Percentiles rank a stretch among this genome's conserved stretches.
Evolutionary conservation across 441 rosid genomes (phyloP).

Genomic region (Capsella rubella): DNA sequence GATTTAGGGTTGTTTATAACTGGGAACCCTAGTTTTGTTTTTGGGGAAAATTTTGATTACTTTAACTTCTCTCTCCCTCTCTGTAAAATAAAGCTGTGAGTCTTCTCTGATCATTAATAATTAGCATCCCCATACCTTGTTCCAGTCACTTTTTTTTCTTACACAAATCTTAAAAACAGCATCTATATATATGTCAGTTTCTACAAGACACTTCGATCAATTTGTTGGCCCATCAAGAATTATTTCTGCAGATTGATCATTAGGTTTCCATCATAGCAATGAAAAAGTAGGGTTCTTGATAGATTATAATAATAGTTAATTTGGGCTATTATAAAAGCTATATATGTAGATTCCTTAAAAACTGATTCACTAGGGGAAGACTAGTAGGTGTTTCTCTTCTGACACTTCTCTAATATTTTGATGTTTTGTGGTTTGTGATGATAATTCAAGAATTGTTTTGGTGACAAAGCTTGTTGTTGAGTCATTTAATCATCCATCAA

Average conservation of each 20-base stretch:
- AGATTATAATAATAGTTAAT: neutral
- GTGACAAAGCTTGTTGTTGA: slow-evolving; percentile 31
- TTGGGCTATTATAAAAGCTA: slow-evolving; percentile 12
- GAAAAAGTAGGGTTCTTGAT: slow-evolving; percentile 28
- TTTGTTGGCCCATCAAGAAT: slow-evolving; percentile 35
- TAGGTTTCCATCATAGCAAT: slow-evolving; percentile 34
- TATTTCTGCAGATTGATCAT: slow-evolving; percentile 39
- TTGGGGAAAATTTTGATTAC: slow-evolving; percentile 13
- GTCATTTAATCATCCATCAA: slow-evolving; percentile 38
- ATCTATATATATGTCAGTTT: slow-evolving; percentile 33
- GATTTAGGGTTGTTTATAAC: slow-evolving; percentile 38
- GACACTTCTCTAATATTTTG: slow-evolving; percentile 25
- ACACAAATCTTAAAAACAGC: slow-evolving; percentile 24
- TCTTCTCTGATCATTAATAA: slow-evolving; percentile 32
- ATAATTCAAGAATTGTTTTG: slow-evolving; percentile 13
- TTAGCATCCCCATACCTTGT: slow-evolving; percentile 29
- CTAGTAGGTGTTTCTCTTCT: slow-evolving; percentile 35
- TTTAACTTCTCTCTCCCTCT: slow-evolving; percentile 9
- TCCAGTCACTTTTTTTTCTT: slow-evolving; percentile 4
- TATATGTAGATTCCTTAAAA: slow-evolving; percentile 42
- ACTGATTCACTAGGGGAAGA: slow-evolving; percentile 28
- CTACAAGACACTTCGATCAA: slow-evolving; percentile 28
- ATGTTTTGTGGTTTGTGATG: slow-evolving; percentile 5
- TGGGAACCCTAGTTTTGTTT: slow-evolving; percentile 40
- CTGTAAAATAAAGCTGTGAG: slow-evolving; percentile 36